Evolutionary conservation across 306 rosid species (phyloP), one percentile per base, ranked within the genome.

Genomic region (Echinosophora koreensis): DNA sequence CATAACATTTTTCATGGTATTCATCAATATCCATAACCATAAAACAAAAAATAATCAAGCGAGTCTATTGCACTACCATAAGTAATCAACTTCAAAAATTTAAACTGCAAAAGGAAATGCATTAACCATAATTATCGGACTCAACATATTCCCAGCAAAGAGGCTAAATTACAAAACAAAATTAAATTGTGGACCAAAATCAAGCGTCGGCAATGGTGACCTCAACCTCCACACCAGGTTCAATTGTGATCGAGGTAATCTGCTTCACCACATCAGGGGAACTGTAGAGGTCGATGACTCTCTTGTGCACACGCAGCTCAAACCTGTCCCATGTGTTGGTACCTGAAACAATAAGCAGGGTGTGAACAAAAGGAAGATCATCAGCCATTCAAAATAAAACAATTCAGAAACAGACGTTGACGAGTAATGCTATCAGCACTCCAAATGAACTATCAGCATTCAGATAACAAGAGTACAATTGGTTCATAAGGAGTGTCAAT

Each of bases 161-260:
- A 38, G 41, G 54, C 44, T 42, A 59, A 54, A 72, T 54, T 49
- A 66, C 79, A 63, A 69, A 9, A 22, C 46, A 37, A 78, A 59
- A 52, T 8, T 6, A 44, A 16, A 12, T 61, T 9, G 8, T n/a
- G 13, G 51, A 4, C 4, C 12, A 77, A 49, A 73, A 68, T 73
- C 74, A 87, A 67, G 86, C 89, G 82, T 94, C 98, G 0, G 98
- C 98, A 49, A 94, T 94, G 46, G 98, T 94, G 2, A 94, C 98
- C 84, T 94, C 98, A 10, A 94, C 98, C 80, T 94, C 98, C 0
- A 94, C 98, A 74, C 98, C 97, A 0, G 98, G 98, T 84, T 94
- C 98, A 65, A 94, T 94, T 1, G 97, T 91, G 59, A 94, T 94
- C 4, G 97, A 94, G 49, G 98, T 94, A 64, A 94, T 91, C 88